Base-by-base conservation (phyloP, 176 grass and related monocot species). In the Otatea glauca region DNA sequence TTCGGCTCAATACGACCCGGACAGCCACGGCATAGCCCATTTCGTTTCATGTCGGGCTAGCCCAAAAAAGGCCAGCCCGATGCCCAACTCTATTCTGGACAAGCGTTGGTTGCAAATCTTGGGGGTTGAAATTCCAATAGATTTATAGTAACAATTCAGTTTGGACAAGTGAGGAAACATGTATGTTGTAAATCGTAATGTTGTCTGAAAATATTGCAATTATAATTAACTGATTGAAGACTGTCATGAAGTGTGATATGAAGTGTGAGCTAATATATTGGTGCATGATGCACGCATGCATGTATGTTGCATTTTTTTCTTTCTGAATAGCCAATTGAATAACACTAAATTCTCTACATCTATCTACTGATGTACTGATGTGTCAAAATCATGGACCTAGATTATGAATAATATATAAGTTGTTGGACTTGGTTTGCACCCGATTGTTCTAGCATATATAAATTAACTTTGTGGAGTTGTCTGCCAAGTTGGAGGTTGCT, bases 341-440 rank as follows among this genome's bases (percentile, higher is more conserved):
- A 53, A 15, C 7, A 48, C 7, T 17, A 14, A 38, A n/a, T 18
- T 7, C 13, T 51, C 16, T 21, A 45, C 34, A 37, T 51, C 7
- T 65, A 27, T 49, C 45, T 38, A 76, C 37, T n/a, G 18, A 65
- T 43, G 15, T 14, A 51, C 29, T 49, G 18, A 25, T 53, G 45
- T 74, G 58, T 53, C 49, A 54, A 73, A 72, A 80, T 17, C 35
- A 74, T 78, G 44, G 69, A 61, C 16, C 16, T 74, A 2, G 3
- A 45, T 74, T 67, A 47, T 72, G 76, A 68, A 21, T 42, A 60
- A 32, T 21, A 13, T 66, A 56, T n/a, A 32, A 11, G 7, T 50
- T 85, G 66, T 32, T 24, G 54, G 49, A 23, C 53, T 7, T 53
- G 8, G 55, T 88, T 83, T 65, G 66, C 17, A 56, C 35, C 86